phyloP scores from a whole-genome alignment of 1,284 basidiomycete species.

The Ustilago trichophora region DNA sequence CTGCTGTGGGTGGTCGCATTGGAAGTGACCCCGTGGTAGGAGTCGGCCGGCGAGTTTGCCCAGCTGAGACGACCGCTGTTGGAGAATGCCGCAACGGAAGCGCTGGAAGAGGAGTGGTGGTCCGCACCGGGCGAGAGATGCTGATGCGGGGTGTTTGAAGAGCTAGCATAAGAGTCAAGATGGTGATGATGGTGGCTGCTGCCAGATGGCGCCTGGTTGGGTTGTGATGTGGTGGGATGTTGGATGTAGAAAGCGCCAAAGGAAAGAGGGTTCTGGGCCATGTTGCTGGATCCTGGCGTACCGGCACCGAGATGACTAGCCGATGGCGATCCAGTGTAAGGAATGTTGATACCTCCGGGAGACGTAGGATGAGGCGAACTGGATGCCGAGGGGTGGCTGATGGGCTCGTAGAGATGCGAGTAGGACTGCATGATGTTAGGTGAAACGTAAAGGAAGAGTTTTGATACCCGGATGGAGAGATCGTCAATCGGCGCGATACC shows the following conservation, averaged over 20 bases:
- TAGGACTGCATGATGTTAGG: conserved; percentile 34
- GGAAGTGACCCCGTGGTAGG: conserved; percentile 42
- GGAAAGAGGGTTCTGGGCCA: conserved; percentile 25
- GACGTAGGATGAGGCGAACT: conserved; percentile 36
- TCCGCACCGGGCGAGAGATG: conserved; percentile 41
- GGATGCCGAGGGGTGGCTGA: conserved; percentile 19
- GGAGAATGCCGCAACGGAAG: conserved; percentile 43
- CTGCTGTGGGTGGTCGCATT: conserved; percentile 48
- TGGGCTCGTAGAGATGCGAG: conserved; percentile 44
- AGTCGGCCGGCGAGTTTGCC: conserved; percentile 45
- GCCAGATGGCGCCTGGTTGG: conserved; percentile 4
- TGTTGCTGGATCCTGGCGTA: conserved; percentile 15
- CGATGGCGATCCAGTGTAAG: conserved; percentile 38
- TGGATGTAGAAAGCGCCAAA: conserved; percentile 50
- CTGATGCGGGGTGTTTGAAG: conserved; percentile 40
- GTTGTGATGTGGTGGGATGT: conserved; percentile 26
- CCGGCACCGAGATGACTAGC: conserved; percentile 17
- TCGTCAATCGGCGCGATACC: background rate
- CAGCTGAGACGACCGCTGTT: conserved; percentile 48
- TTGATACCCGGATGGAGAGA: too few relatives aligned
- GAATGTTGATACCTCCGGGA: conserved; percentile 42
- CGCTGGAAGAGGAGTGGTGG: conserved; percentile 43
- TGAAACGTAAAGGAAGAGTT: too few relatives aligned
- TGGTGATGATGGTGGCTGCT: conserved; percentile 13
- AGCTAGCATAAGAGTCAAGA: conserved; percentile 40